Evolutionary conservation across 306 rosid species (phyloP), one percentile per base, ranked within the genome.

Genomic region (Luffa acutangula): DNA sequence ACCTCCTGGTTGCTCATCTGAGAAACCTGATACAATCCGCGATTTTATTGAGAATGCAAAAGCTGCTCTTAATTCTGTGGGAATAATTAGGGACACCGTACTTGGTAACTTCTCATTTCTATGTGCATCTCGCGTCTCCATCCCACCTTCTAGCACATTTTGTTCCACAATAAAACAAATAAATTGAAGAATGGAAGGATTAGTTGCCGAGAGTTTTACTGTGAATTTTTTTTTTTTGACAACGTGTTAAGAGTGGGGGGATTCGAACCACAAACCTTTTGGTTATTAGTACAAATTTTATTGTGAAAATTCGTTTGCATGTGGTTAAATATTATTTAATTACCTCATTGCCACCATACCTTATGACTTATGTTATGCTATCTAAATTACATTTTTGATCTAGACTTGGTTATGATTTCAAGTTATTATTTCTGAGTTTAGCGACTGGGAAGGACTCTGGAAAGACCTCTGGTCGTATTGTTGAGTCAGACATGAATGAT

Each of bases 401-500:
- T 31, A 78, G 73, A 78, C 56, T 79, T 76, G 77, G 75, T 69
- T 65, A 48, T 78, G 42, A 79, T 72, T 25, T 51, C 39, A 57
- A 48, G 66, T 83, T 78, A 13, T 80, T 83, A 48, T 49, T 71
- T 85, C 14, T 80, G 83, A 45, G 43, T 78, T 81, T 85, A 95
- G 99, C 86, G 62, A 86, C 83, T 81, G 97, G 92, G 64, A 92
- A 87, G 86, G 93, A 90, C 82, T 77, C 81, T 74, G 97, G 93
- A 78, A 94, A 82, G 89, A 62, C 83, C 25, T 80, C 89, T 81
- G 93, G 97, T 46, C 96, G 97, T 56, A 93, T 96, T 62, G 83
- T 91, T 86, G 99, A 96, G 81, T 96, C 99, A 20, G 98, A 96
- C 82, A 93, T 90, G 97, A 95, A 93, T 18, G 99, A 96, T 74